Conservation (phyloP, 139 green algal species). For the Medakamo hakoo region DNA sequence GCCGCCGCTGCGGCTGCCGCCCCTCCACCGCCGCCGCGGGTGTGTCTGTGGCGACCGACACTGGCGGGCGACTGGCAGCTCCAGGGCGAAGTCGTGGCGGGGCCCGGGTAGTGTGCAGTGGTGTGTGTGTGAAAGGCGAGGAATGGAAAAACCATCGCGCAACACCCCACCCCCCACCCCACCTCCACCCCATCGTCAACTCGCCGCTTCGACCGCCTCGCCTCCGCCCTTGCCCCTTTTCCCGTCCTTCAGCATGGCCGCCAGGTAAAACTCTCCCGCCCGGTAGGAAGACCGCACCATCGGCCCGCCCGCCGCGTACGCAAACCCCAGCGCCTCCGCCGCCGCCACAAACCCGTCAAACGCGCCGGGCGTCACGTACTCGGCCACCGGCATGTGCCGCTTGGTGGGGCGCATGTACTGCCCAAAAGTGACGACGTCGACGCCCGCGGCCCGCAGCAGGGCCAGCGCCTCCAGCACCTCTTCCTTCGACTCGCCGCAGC, state of each 20-base stretch:
- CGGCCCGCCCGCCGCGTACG: slow-evolving; percentile 83
- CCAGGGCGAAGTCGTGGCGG: no score
- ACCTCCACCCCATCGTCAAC: background rate
- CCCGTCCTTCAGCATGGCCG: slow-evolving; percentile 63
- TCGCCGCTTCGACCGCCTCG: background rate
- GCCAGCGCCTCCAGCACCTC: slow-evolving; percentile 74
- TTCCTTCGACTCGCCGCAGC: slow-evolving; percentile 80
- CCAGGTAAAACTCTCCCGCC: slow-evolving; percentile 86
- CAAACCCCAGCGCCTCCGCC: slow-evolving; percentile 74
- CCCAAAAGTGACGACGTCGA: slow-evolving; percentile 88
- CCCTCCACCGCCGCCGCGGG: no score
- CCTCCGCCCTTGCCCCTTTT: no score
- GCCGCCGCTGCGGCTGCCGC: no score
- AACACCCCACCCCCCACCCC: background rate
- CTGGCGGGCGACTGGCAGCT: no score
- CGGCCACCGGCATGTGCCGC: slow-evolving; percentile 67
- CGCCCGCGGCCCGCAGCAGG: slow-evolving; percentile 53
- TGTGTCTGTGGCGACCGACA: no score
- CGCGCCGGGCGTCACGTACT: slow-evolving; percentile 83
- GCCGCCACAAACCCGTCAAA: slow-evolving; percentile 68
- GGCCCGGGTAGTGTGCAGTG: no score
- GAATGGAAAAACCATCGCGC: background rate
- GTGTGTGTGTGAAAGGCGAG: background rate
- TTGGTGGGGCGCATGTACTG: slow-evolving; percentile 97
- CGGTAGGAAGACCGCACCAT: slow-evolving; percentile 91